Evolutionary conservation across 306 rosid species (phyloP), one percentile per base, ranked within the genome.

Genomic region (Pueraria montana): DNA sequence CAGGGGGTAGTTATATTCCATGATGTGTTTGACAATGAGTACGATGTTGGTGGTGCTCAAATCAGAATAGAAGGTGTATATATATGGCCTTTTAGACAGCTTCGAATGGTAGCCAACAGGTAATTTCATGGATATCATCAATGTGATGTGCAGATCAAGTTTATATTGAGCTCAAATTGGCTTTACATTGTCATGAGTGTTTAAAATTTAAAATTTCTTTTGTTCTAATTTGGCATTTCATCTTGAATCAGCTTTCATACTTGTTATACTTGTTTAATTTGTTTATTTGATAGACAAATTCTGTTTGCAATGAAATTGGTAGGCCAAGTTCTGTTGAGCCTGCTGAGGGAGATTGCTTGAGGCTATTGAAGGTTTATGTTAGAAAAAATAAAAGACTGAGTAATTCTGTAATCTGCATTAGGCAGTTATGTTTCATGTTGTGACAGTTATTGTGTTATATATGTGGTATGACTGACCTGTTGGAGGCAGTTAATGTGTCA

Each of bases 51-150:
- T 62, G 96, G 96, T 88, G 88, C 96, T 70, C 93, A 93, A 89
- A 90, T 95, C 76, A 93, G 89, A 82, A 87, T 93, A 67, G 99
- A 93, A 90, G 99, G 99, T 85, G 99, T 93, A 75, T 95, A 93
- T 86, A 92, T 95, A 88, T 95, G 99, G 99, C 99, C 99, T 20
- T 95, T 95, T 87, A 89, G 91, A 87, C 99, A 95, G 85, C 99
- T 95, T 84, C 93, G 99, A 69, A 89, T 95, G 95, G 97, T 95
- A 68, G 91, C 94, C 67, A 93, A 83, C 85, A 93, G 99, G 99
- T 95, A 76, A 55, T 78, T 79, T 77, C 78, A 56, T 80, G 13
- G 53, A 36, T 18, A 82, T 45, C 63, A 67, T 52, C 79, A 62
- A 50, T 62, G 30, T 77, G 76, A 64, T 75, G 26, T 34, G 53